Percentiles rank a stretch among this genome's conserved stretches.
Evolutionary conservation across 1,139 yeast genomes (phyloP).

Genomic region (Saccharomyces hybrid): DNA sequence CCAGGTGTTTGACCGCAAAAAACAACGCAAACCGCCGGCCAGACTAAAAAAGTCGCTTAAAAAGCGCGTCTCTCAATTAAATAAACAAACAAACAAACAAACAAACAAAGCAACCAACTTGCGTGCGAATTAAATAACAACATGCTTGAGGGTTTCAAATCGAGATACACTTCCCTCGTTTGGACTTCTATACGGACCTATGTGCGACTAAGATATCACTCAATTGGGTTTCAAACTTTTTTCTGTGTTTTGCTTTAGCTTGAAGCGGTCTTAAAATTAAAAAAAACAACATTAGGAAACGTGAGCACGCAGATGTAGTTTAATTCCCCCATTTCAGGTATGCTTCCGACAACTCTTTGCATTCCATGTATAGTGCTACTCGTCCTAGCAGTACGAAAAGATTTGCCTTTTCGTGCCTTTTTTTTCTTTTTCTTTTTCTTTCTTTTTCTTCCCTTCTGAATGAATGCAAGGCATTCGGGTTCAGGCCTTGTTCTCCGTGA

Average conservation of each 20-base stretch:
- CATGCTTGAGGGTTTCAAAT: neutral
- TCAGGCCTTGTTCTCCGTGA: neutral
- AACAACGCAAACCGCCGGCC: neutral
- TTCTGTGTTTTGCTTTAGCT: neutral
- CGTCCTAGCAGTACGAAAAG: neutral
- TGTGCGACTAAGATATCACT: neutral
- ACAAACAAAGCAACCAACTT: neutral
- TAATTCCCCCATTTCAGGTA: neutral
- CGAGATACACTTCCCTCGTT: neutral
- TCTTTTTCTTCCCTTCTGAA: neutral
- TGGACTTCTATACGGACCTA: neutral
- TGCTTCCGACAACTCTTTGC: neutral
- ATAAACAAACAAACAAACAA: neutral
- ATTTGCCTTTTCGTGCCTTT: neutral
- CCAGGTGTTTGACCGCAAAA: neutral
- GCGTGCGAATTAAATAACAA: neutral
- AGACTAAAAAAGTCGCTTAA: neutral
- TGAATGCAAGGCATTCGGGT: neutral
- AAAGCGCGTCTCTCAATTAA: neutral
- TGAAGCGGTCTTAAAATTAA: neutral
- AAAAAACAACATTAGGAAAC: neutral
- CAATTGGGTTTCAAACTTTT: neutral
- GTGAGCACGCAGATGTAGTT: neutral
- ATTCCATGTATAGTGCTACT: neutral
- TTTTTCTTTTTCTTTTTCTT: neutral